A percentile compares a stretch with the other conserved stretches of the same genome.
Evolutionary conservation across 495 filamentous ascomycete genomes (phyloP).

Genomic region (Daldinia vernicosa): DNA sequence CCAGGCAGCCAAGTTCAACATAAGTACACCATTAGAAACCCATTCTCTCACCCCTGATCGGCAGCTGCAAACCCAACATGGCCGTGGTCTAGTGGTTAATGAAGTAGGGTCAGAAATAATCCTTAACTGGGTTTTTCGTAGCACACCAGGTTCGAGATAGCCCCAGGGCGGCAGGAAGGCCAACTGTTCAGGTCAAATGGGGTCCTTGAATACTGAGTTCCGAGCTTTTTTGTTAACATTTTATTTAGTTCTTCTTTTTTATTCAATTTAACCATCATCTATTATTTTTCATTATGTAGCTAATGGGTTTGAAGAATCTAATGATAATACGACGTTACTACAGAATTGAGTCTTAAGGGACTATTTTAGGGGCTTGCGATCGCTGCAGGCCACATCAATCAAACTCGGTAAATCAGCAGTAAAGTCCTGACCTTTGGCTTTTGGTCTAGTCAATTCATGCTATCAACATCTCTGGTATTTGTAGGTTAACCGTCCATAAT

Average conservation of each 20-base stretch:
- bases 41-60: neutral
- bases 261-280: neutral
- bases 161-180: neutral
- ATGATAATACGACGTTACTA: neutral
- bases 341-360: neutral
- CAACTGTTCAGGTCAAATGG: neutral
- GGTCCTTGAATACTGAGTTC: neutral
- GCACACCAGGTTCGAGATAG: neutral
- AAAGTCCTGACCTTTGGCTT: slow-evolving; percentile 1
- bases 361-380: neutral
- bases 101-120: neutral
- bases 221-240: neutral
- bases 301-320: neutral
- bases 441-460: slow-evolving; percentile 23
- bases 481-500: slow-evolving; percentile 31
- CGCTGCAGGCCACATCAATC: neutral
- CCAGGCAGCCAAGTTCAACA: neutral
- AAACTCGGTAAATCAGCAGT: neutral
- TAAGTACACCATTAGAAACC: neutral
- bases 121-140: neutral
- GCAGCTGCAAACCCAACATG: neutral
- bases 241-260: neutral
- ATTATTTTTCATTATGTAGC: neutral
- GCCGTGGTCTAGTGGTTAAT: neutral
- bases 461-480: slow-evolving; percentile 20